These are phyloP conservation scores for Thielaviopsis euricoi DNA, from an alignment of 2,329 filamentous ascomycete species.

Conservation along the genomic window DNA sequence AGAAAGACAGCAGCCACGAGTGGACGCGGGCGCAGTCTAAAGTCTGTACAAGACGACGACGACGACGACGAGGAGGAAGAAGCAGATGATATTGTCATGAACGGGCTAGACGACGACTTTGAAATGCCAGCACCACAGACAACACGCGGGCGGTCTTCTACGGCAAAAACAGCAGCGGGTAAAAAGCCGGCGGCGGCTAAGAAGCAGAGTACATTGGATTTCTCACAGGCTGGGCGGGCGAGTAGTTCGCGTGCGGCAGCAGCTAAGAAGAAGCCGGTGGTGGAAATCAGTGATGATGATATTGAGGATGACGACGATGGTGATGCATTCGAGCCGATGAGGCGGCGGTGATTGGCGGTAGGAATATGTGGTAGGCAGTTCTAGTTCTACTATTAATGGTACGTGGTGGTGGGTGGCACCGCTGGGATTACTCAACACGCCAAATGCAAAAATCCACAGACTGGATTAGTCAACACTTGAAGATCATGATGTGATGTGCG, in stretches of 20 bases:
- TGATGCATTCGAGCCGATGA: constrained; percentile 42
- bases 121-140: not conserved
- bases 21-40: constrained; percentile 27
- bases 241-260: not conserved
- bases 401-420: too few relatives aligned
- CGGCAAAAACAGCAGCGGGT: constrained; percentile 19
- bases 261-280: constrained; percentile 27
- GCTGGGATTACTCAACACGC: too few relatives aligned
- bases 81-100: constrained; percentile 10
- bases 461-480: too few relatives aligned
- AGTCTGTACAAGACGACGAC: constrained; percentile 34
- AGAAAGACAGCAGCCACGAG: constrained; percentile 16
- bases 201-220: constrained; percentile 33
- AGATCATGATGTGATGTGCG: too few relatives aligned
- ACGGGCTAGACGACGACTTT: constrained; percentile 18
- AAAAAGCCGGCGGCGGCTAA: constrained; percentile 15
- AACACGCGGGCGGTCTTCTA: constrained; percentile 1
- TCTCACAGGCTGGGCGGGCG: constrained; percentile 22
- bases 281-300: constrained; percentile 49
- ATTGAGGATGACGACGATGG: constrained; percentile 48
- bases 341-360: constrained; percentile 21
- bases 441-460: too few relatives aligned
- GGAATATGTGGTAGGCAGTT: not conserved
- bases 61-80: constrained; percentile 18
- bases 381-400: too few relatives aligned